Base-by-base conservation (phyloP, 805 yeast species). In the Priceomyces castillae region DNA sequence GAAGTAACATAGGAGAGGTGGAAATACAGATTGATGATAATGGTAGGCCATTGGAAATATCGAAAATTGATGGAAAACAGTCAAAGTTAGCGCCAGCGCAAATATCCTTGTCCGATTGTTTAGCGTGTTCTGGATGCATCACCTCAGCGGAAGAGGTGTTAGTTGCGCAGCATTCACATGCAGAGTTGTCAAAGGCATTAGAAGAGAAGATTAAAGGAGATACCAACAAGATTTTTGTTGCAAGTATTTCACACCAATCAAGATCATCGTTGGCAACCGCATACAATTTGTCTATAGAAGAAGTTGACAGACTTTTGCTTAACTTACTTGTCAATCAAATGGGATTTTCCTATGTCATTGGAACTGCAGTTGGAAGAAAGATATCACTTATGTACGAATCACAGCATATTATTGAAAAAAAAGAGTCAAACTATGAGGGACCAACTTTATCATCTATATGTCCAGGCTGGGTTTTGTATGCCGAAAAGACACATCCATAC, bases 401-500 rank as follows among this genome's bases (percentile, higher is more conserved):
- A 0, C 59, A 57, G 57, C 69, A 37, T 61, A 68, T 51, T 62
- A 81, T 81, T 3, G 63, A 69, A 22, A 76, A 78, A 41, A 69
- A 72, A 28, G 47, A 68, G 39, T 37, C 48, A 30, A 43, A 37
- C 20, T 7, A 33, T 42, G 44, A 37, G 38, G 62, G 68, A 6
- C 95, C 95, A 0, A 57, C 77, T 1, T 61, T 94, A 37, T 76
- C 90, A 19, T 80, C 90, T 11, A 75, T 84, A 0, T 92, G 98
- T 63, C 99, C 99, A 0, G 99, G 99, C 0, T 94, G 96, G 89
- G 94, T 94, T 0, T 73, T 94, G 20, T 94, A 94, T 57, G 96
- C 92, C 0, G 98, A 94, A 53, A 94, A 94, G 69, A 90, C 98
- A 0, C 97, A 92, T 59, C 95, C 96, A 0, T 82, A 86, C 49